Base-by-base conservation (phyloP, 2,329 filamentous ascomycete genomes). In the Calonectria hawksworthii region DNA sequence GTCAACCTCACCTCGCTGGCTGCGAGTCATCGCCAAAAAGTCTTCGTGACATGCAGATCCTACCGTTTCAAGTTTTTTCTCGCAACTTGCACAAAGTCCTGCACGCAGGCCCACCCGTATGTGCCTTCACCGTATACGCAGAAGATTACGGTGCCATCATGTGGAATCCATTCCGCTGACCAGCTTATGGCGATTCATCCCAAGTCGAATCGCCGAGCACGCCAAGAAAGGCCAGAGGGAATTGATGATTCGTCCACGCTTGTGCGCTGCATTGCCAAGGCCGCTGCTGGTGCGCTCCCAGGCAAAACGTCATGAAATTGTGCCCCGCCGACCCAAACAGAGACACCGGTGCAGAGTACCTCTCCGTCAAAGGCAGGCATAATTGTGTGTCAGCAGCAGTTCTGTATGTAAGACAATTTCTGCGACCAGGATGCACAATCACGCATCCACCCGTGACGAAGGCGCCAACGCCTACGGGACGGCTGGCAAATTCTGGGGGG, bases 1-100 rank as follows among this genome's bases (percentile, higher is more conserved):
- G 67, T 34, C 59, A 61, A 74, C 72, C 67, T 81, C 78, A 79
- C 75, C 79, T 81, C 67, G 74, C 66, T 71, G 70, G 47, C 77
- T 81, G 77, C 79, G 76, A 81, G 79, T 80, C 78, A 81, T 81
- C 76, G 50, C 71, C 73, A 77, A 78, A 65, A 67, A 72, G 78
- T 78, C 78, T 79, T 77, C 70, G 72, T 78, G 75, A 75, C 76
- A 74, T 78, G 78, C 79, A 79, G 78, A 81, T 78, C 78, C 69
- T 76, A 66, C 74, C 68, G 73, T 79, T 78, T 76, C 79, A 76
- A 73, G 72, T 66, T 75, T 80, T 78, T 70, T 73, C 54, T 54
- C 59, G 44, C 67, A 63, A 41, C 36, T 50, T 71, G 61, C 51
- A 63, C 54, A 64, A 54, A 54, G 23, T n/a, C 41, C 64, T 72